Conservation (phyloP, 2,329 filamentous ascomycete genomes). For the Fusarium paranaense region DNA sequence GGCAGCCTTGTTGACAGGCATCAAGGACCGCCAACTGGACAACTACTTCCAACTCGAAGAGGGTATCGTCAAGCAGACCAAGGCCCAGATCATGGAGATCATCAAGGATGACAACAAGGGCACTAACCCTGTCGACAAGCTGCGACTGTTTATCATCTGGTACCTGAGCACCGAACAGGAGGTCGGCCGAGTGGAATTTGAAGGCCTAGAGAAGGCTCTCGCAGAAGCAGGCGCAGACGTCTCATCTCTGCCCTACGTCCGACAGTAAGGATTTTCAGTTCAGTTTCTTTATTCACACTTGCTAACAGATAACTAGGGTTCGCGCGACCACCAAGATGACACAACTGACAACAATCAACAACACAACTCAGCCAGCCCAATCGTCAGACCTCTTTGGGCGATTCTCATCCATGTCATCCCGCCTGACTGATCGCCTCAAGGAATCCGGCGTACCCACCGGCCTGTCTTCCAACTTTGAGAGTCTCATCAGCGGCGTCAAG, state of each 20-base stretch:
- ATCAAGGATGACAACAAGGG: constrained; percentile 87
- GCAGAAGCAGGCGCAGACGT: constrained; percentile 80
- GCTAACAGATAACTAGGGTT: constrained; percentile 65
- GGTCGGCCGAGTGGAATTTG: constrained; percentile 83
- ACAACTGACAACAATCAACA: constrained; percentile 92
- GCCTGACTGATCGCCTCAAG: constrained; percentile 93
- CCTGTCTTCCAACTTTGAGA: constrained; percentile 86
- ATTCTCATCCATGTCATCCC: constrained; percentile 90
- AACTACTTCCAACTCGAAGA: constrained; percentile 97
- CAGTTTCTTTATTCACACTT: background rate
- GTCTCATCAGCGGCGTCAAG: constrained; percentile 94
- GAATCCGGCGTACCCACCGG: constrained; percentile 82
- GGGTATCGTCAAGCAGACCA: constrained; percentile 89
- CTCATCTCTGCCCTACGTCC: constrained; percentile 84
- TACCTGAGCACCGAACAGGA: constrained; percentile 94
- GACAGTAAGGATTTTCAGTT: constrained; percentile 70
- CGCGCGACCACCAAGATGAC: constrained; percentile 98
- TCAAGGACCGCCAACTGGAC: constrained; percentile 94
- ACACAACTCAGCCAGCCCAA: constrained; percentile 69
- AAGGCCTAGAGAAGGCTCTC: constrained; percentile 86
- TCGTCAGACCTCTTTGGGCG: constrained; percentile 89
- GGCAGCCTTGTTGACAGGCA: constrained; percentile 79
- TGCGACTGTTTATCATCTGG: constrained; percentile 97
- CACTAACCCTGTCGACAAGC: constrained; percentile 85
- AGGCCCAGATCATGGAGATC: constrained; percentile 87